These are phyloP conservation scores for Aspergillus pseudonomiae DNA, from an alignment of 2,329 filamentous ascomycete species.

Conservation along the genomic window DNA sequence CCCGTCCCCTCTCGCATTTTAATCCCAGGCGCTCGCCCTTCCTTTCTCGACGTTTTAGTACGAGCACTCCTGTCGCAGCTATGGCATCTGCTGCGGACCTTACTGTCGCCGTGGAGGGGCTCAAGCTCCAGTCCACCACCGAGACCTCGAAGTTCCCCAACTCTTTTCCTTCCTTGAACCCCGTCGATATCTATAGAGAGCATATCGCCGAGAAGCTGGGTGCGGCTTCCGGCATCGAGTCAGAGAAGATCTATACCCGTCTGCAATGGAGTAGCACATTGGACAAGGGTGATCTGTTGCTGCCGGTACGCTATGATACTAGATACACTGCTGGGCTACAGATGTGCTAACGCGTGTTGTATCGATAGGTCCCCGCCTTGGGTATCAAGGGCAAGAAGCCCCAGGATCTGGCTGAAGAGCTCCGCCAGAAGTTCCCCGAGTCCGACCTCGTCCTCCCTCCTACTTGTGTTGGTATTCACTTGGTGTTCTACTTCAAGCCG, in stretches of 20 bases:
- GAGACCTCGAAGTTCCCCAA: slow-evolving; percentile 44
- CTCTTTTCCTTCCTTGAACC: slow-evolving; percentile 50
- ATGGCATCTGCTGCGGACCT: slow-evolving; percentile 41
- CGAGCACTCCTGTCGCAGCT: slow-evolving; percentile 20
- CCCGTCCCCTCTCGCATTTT: slow-evolving; percentile 10
- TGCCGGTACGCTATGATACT: slow-evolving; percentile 40
- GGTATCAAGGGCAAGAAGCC: slow-evolving; percentile 60
- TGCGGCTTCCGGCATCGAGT: slow-evolving; percentile 41
- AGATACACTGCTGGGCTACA: not conserved
- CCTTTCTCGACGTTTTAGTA: slow-evolving; percentile 14
- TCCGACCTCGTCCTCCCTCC: slow-evolving; percentile 62
- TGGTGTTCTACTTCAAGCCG: slow-evolving; percentile 69
- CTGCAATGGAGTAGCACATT: slow-evolving; percentile 50
- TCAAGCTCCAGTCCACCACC: slow-evolving; percentile 44
- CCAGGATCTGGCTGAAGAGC: slow-evolving; percentile 57
- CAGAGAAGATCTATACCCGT: slow-evolving; percentile 42
- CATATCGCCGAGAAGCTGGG: slow-evolving; percentile 49
- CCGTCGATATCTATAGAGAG: slow-evolving; percentile 50
- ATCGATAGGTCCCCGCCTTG: slow-evolving; percentile 44
- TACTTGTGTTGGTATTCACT: slow-evolving; percentile 58
- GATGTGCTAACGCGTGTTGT: slow-evolving; percentile 15
- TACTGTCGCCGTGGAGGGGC: slow-evolving; percentile 39
- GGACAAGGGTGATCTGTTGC: slow-evolving; percentile 51
- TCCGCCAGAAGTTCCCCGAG: slow-evolving; percentile 60
- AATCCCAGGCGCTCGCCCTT: slow-evolving; percentile 10